Percentiles rank a stretch among this genome's conserved stretches.
These are phyloP conservation scores for Mucor racemosus DNA, from an alignment of 371 early-diverging fungal species.

Conservation along the genomic window DNA sequence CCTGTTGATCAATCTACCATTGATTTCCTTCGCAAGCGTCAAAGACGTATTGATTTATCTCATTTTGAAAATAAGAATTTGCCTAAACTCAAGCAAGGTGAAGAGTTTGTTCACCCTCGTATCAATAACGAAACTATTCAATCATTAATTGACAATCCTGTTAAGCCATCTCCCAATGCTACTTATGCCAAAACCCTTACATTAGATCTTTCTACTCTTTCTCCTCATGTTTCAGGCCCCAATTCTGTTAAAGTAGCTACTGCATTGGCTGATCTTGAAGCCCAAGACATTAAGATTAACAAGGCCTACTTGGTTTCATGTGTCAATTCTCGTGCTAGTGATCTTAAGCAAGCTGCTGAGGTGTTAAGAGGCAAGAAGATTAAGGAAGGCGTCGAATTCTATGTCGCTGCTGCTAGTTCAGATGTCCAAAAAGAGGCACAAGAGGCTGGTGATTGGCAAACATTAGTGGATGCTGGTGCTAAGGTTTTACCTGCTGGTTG, in stretches of 20 bases:
- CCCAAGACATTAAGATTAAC: slow-evolving; percentile 75
- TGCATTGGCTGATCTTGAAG: slow-evolving; percentile 76
- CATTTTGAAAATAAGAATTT: slow-evolving; percentile 60
- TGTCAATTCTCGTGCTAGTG: slow-evolving; percentile 88
- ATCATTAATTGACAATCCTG: slow-evolving; percentile 52
- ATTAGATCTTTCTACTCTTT: slow-evolving; percentile 85
- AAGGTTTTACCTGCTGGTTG: slow-evolving; percentile 91
- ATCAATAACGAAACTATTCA: slow-evolving; percentile 73
- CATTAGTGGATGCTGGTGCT: slow-evolving; percentile 89
- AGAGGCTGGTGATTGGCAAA: slow-evolving; percentile 86
- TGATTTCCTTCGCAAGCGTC: slow-evolving; percentile 72
- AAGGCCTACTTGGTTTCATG: slow-evolving; percentile 97
- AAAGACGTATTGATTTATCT: slow-evolving; percentile 59
- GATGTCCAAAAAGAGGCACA: slow-evolving; percentile 90
- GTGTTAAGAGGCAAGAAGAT: slow-evolving; percentile 79
- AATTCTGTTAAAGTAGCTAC: slow-evolving; percentile 92
- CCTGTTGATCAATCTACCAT: slow-evolving; percentile 85
- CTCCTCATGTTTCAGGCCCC: slow-evolving; percentile 92
- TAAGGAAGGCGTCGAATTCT: slow-evolving; percentile 89
- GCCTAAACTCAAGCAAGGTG: slow-evolving; percentile 37
- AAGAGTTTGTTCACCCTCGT: slow-evolving; percentile 68
- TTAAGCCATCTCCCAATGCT: slow-evolving; percentile 71
- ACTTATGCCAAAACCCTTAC: slow-evolving; percentile 84
- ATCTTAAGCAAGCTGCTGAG: slow-evolving; percentile 87
- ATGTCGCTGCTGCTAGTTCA: slow-evolving; percentile 92